A percentile compares a stretch with the other conserved stretches of the same genome.
These are phyloP conservation scores for Lippia alba DNA, from an alignment of 305 asterid genomes.

Conservation along the genomic window DNA sequence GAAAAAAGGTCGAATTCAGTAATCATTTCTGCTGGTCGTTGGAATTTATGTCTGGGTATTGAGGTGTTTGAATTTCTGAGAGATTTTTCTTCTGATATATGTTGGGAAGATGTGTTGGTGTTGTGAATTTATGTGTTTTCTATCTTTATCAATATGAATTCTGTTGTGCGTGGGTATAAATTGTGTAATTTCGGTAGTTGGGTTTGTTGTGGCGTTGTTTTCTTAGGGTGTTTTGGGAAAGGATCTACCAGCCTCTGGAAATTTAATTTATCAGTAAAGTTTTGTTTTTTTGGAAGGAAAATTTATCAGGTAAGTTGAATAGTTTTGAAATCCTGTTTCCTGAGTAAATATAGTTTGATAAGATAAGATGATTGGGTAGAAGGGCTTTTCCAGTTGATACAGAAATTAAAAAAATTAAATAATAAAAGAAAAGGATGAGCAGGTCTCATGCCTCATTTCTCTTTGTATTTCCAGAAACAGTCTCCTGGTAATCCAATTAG, in stretches of 20 bases:
- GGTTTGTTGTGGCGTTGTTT: slow-evolving; percentile 3
- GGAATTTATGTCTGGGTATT: slow-evolving; percentile 18
- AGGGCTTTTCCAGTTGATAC: slow-evolving; percentile 6
- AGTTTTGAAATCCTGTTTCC: not conserved
- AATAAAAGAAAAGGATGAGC: not conserved
- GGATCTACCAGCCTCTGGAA: slow-evolving; percentile 24
- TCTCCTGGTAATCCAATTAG: not conserved
- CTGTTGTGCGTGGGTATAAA: not conserved
- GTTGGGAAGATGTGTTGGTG: not conserved
- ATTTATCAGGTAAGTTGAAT: slow-evolving; percentile 6
- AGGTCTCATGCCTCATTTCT: too few species aligned
- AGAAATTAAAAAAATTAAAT: not conserved
- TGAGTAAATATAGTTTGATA: not conserved
- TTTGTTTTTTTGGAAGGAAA: too few species aligned
- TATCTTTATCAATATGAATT: slow-evolving; percentile 1
- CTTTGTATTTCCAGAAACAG: not conserved
- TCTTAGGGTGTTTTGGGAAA: slow-evolving; percentile 4
- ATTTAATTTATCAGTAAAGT: not conserved
- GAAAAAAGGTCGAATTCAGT: slow-evolving; percentile 15
- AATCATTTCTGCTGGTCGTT: slow-evolving; percentile 10
- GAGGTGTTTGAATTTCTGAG: slow-evolving; percentile 3
- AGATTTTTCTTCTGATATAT: not conserved
- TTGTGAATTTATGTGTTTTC: not conserved
- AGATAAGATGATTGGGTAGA: slow-evolving; percentile 6
- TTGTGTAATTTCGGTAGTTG: slow-evolving; percentile 11